Evolutionary conservation across 495 filamentous ascomycete species (phyloP).

Genomic region (Cercophora sp.): DNA sequence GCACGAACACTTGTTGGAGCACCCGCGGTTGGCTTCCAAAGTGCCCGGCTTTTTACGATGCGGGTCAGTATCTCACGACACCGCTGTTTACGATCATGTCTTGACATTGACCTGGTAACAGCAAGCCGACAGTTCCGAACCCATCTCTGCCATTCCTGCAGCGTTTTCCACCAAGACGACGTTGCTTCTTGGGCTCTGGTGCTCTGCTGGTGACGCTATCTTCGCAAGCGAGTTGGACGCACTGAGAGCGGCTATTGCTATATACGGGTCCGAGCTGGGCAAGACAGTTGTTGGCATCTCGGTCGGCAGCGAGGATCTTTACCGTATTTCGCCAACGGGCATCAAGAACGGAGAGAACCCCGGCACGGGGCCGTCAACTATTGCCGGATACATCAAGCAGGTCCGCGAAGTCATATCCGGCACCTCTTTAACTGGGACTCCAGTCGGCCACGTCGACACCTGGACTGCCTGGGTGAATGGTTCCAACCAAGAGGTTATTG

Average conservation of each 20-base stretch:
- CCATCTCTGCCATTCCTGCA: slow-evolving; percentile 68
- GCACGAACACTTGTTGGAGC: slow-evolving; percentile 67
- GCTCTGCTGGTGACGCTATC: slow-evolving; percentile 58
- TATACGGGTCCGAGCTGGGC: slow-evolving; percentile 60
- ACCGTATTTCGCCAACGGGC: slow-evolving; percentile 65
- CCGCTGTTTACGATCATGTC: background rate
- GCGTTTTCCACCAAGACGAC: slow-evolving; percentile 69
- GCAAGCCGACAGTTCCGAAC: slow-evolving; percentile 49
- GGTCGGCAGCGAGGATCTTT: slow-evolving; percentile 86
- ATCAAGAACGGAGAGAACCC: slow-evolving; percentile 37
- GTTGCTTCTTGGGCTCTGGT: slow-evolving; percentile 76
- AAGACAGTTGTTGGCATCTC: slow-evolving; percentile 76
- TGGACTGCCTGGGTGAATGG: slow-evolving; percentile 82
- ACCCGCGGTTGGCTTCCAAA: slow-evolving; percentile 60
- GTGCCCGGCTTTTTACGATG: slow-evolving; percentile 56
- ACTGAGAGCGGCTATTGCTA: slow-evolving; percentile 56
- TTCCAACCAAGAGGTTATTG: slow-evolving; percentile 65
- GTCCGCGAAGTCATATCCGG: slow-evolving; percentile 55
- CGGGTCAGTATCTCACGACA: slow-evolving; percentile 28
- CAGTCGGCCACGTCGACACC: slow-evolving; percentile 86
- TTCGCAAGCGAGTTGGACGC: slow-evolving; percentile 68
- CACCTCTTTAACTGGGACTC: slow-evolving; percentile 51
- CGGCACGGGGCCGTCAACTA: slow-evolving; percentile 53
- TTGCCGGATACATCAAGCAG: slow-evolving; percentile 64
- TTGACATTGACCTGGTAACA: slow-evolving; percentile 17